phyloP scores from a whole-genome alignment of 192 early-diverging fungal species.

The Phlyctochytrium arcticum region DNA sequence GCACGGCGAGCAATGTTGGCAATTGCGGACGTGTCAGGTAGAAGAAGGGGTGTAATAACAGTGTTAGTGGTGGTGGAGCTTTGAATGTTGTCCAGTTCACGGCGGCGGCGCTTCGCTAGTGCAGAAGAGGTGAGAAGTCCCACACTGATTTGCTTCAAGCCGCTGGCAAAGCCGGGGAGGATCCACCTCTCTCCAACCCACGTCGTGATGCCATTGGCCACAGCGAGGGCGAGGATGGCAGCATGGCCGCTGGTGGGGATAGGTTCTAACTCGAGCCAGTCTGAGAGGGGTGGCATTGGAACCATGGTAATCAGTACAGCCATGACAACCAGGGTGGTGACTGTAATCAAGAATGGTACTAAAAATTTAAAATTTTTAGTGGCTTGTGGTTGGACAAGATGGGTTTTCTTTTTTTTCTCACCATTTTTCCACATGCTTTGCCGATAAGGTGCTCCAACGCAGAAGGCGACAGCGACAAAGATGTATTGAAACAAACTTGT shows the following conservation, averaged over 20 bases:
- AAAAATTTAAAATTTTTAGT: too few species aligned
- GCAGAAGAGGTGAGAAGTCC: too few species aligned
- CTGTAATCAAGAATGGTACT: constrained; percentile 57
- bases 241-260: constrained; percentile 42
- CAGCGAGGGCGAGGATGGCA: constrained; percentile 54
- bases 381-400: too few species aligned
- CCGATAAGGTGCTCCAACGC: constrained; percentile 94
- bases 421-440: constrained; percentile 83
- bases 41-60: too few species aligned
- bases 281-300: constrained; percentile 47
- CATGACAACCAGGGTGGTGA: constrained; percentile 46
- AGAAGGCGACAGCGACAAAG: constrained; percentile 83
- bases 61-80: too few species aligned
- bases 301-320: constrained; percentile 46
- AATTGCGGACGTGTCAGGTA: too few species aligned
- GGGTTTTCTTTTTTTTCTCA: too few species aligned
- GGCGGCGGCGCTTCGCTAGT: too few species aligned
- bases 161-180: constrained; percentile 24
- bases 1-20: too few species aligned
- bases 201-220: constrained; percentile 51
- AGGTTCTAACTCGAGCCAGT: constrained; percentile 66
- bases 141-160: not conserved
- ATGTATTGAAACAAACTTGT: constrained; percentile 92
- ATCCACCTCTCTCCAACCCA: constrained; percentile 36
- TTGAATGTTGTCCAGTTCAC: too few species aligned